Base-by-base conservation (phyloP, 2,329 filamentous ascomycete genomes). In the Alternaria arbusti region DNA sequence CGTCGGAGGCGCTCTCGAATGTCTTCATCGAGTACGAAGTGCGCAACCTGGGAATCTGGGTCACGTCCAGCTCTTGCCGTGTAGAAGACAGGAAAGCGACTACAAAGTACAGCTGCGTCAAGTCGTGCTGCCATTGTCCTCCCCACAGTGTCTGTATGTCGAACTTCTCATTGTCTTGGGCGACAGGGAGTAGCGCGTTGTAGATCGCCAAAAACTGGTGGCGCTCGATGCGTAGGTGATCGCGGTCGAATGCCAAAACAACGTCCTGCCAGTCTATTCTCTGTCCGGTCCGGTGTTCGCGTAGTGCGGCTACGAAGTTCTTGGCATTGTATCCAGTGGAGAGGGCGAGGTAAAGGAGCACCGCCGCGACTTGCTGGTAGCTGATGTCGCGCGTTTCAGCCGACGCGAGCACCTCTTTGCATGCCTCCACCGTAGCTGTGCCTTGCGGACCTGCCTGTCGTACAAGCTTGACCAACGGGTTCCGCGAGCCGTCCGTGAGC, bases 51-150 rank as follows among this genome's bases (percentile, higher is more conserved):
- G 94, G 95, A 62, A 98, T 96, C 36, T 91, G 91, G 12, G 90
- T 91, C 4, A 93, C 91, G 77, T 98, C 94, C 25, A 97, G 86
- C 72, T 94, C 88, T 26, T 92, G 88, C 0, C 90, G 86, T 12
- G 87, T 88, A 60, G 94, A 86, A 5, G 91, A 92, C 22, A 95
- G 86, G 77, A 95, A 97, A 17, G 94, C 94, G 67, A 91, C 91
- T 57, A 98, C 88, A 77, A 98, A 97, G n/a, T 94, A 96, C 36
- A 99, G 84, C 69, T 98, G 95, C 0, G 96, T 93, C 66, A 97
- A 90, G 13, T 91, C 88, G 70, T 96, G 88, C 66, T 90, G 89
- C 95, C 96, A 99, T 65, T 88, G 73, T 8, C 94, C 94, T 62
- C 94, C 94, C 94, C 96, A 98, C 22, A 99, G 84, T 43, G 86